A percentile compares a stretch with the other conserved stretches of the same genome.
Evolutionary conservation across 1,139 yeast genomes (phyloP).

Genomic region (Debaryomyces sp.): DNA sequence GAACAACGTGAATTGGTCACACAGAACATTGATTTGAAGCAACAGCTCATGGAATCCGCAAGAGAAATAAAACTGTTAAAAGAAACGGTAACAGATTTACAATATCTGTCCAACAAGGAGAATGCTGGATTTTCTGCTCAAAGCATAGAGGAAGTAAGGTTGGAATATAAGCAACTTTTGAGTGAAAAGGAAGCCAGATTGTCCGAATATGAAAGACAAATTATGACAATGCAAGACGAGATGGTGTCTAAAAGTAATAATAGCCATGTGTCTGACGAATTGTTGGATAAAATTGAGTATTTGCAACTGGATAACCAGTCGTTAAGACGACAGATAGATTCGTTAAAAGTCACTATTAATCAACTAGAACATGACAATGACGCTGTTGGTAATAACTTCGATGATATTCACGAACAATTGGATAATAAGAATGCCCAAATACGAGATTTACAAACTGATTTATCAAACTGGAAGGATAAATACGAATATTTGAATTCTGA

Average conservation of each 20-base stretch:
- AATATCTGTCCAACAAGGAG: constrained; percentile 20
- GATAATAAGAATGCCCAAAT: neutral
- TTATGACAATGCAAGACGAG: constrained; percentile 9
- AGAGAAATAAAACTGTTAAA: constrained; percentile 18
- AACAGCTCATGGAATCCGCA: constrained; percentile 32
- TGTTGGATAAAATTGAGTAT: constrained; percentile 13
- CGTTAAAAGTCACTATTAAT: constrained; percentile 1
- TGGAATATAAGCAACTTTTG: constrained; percentile 14
- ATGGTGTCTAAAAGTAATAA: neutral
- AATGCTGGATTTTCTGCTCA: constrained; percentile 13
- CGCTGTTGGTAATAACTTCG: constrained; percentile 8
- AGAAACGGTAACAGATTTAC: constrained; percentile 14
- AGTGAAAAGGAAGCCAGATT: constrained; percentile 19
- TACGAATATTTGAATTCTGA: constrained; percentile 9
- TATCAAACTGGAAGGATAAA: constrained; percentile 13
- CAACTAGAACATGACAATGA: constrained; percentile 9
- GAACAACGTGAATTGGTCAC: constrained; percentile 41
- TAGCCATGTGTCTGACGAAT: constrained; percentile 9
- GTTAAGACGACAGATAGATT: constrained; percentile 6
- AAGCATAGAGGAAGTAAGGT: constrained; percentile 16
- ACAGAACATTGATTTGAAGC: constrained; percentile 44
- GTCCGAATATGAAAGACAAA: constrained; percentile 10
- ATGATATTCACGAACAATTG: constrained; percentile 5
- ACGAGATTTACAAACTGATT: constrained; percentile 8
- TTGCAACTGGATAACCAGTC: constrained; percentile 14